Percentiles rank a stretch among this genome's conserved stretches.
phyloP scores from a whole-genome alignment of 176 grass and related monocot genomes.

The Eremochloa ophiuroides region DNA sequence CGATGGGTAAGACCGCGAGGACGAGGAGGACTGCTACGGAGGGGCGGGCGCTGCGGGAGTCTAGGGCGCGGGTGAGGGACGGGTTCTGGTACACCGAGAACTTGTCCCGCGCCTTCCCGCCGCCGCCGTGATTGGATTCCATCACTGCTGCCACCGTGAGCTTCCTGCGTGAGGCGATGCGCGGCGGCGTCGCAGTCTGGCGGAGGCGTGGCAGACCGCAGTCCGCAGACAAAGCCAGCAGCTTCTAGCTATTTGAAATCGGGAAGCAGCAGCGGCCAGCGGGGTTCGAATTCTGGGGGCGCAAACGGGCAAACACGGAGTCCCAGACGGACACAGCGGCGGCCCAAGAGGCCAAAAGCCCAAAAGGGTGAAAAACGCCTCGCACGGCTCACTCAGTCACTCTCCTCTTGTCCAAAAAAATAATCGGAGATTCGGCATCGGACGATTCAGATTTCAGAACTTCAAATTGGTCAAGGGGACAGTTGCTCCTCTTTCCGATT shows the following conservation, averaged over 20 bases:
- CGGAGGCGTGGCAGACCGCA: neutral
- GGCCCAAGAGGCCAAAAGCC: no score
- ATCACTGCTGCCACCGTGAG: constrained; percentile 21
- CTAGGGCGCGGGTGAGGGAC: constrained; percentile 53
- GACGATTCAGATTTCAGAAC: no score
- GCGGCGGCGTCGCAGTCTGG: neutral
- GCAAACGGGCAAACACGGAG: no score
- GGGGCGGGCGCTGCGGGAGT: constrained; percentile 59
- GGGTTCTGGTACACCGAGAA: constrained; percentile 87
- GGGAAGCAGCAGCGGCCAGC: neutral
- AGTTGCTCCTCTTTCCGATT: no score
- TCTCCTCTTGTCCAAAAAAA: no score
- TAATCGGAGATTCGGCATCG: no score
- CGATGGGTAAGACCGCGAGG: constrained; percentile 40
- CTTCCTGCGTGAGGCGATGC: constrained; percentile 6
- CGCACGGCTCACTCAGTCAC: no score
- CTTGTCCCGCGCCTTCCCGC: constrained; percentile 49
- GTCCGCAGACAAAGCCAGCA: neutral
- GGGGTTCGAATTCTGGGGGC: neutral
- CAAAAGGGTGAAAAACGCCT: no score
- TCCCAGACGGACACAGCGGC: no score
- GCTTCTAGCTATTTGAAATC: constrained; percentile 33
- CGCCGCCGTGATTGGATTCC: constrained; percentile 14
- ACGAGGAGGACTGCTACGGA: constrained; percentile 52
- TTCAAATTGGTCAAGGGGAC: no score